Evolutionary conservation across 192 early-diverging fungal species (phyloP).

Genomic region (Neocallimastix lanati): DNA sequence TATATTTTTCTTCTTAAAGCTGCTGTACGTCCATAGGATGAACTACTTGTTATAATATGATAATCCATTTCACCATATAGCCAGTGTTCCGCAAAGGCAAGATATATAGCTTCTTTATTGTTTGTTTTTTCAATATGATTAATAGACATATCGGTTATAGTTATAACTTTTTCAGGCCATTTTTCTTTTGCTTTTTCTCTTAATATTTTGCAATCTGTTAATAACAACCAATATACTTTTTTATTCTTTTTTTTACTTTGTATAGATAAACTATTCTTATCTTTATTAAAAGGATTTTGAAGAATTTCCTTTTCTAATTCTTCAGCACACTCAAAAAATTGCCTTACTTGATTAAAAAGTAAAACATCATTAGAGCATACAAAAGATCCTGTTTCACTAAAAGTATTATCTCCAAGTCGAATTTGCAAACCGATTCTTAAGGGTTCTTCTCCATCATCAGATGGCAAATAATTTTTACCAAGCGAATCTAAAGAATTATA

Average conservation of each 20-base stretch:
- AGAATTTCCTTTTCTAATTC: background rate
- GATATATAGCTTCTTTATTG: background rate
- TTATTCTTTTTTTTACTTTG: background rate
- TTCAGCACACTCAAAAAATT: background rate
- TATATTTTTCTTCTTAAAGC: background rate
- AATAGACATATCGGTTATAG: background rate
- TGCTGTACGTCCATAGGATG: background rate
- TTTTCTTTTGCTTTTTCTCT: background rate
- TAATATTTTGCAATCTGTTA: background rate
- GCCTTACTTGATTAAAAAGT: background rate
- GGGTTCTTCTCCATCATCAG: background rate
- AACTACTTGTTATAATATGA: background rate
- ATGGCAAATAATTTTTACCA: background rate
- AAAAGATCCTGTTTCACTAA: background rate
- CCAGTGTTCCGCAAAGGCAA: background rate
- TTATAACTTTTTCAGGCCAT: background rate
- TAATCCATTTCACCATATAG: background rate
- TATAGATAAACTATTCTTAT: background rate
- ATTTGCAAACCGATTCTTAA: background rate
- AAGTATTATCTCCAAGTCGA: background rate
- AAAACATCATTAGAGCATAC: background rate
- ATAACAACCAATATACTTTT: background rate
- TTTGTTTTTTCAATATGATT: background rate
- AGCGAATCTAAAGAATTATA: background rate
- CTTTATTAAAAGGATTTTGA: background rate